Percentiles rank a stretch among this genome's conserved stretches.
Conservation (phyloP, 148 eudicot species). For the Silene conica region DNA sequence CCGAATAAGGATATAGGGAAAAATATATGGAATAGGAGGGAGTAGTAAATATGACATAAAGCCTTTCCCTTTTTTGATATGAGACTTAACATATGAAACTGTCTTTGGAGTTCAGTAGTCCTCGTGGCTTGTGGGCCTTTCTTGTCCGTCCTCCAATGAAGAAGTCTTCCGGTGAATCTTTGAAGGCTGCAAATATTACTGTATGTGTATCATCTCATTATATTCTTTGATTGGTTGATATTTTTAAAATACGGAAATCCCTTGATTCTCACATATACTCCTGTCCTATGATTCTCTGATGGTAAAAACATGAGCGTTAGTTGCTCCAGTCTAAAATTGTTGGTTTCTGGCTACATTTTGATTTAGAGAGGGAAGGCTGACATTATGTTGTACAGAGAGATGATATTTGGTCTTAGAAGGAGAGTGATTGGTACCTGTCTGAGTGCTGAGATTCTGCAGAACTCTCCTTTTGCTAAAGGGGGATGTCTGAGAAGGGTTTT, state of each 20-base stretch:
- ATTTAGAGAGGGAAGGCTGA: background rate
- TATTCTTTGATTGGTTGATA: conserved; percentile 6
- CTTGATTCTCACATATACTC: background rate
- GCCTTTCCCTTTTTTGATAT: background rate
- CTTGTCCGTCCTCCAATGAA: conserved; percentile 42
- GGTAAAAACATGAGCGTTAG: background rate
- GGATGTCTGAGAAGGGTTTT: background rate
- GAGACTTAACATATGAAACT: conserved; percentile 18
- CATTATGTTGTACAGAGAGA: background rate
- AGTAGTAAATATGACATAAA: background rate
- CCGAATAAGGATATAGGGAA: too few species aligned
- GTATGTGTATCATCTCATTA: conserved; percentile 41
- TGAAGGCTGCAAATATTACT: conserved; percentile 31
- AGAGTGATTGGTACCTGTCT: background rate
- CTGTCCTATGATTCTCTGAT: background rate
- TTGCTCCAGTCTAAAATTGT: background rate
- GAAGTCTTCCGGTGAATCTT: conserved; percentile 38
- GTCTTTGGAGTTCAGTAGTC: conserved; percentile 34
- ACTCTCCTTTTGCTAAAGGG: background rate
- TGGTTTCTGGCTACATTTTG: background rate
- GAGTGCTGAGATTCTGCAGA: background rate
- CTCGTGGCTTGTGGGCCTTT: conserved; percentile 70
- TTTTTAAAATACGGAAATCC: background rate
- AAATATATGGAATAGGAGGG: too few species aligned
- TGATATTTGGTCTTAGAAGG: background rate